A percentile compares a stretch with the other conserved stretches of the same genome.
Conservation (phyloP, 2,329 filamentous ascomycete species). For the Monosporascus sp. region DNA sequence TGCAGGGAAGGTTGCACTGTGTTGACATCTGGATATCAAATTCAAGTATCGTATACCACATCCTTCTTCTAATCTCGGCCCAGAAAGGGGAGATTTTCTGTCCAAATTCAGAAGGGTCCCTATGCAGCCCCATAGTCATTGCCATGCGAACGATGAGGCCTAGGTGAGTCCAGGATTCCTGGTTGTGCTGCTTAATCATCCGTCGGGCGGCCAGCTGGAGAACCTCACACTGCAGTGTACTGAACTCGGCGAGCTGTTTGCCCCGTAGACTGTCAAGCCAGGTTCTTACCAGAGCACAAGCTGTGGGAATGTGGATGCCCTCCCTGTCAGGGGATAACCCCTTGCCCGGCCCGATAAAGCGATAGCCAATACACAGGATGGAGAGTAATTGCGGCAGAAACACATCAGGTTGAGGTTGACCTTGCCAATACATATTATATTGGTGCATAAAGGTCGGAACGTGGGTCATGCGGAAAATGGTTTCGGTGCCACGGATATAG, state of each 20-base stretch:
- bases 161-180: slow-evolving; percentile 50
- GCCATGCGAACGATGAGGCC: slow-evolving; percentile 51
- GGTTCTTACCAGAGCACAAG: slow-evolving; percentile 46
- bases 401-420: slow-evolving; percentile 38
- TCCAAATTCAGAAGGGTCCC: slow-evolving; percentile 49
- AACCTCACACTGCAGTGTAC: slow-evolving; percentile 48
- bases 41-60: slow-evolving; percentile 53
- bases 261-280: slow-evolving; percentile 49
- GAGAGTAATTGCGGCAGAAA: slow-evolving; percentile 50
- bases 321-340: slow-evolving; percentile 48
- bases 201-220: slow-evolving; percentile 47
- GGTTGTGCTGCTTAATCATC: slow-evolving; percentile 42
- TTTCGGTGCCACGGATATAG: slow-evolving; percentile 47
- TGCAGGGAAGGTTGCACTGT: slow-evolving; percentile 44
- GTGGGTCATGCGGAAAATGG: slow-evolving; percentile 48
- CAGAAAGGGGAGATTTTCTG: slow-evolving; percentile 43
- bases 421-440: slow-evolving; percentile 48
- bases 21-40: slow-evolving; percentile 52
- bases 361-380: slow-evolving; percentile 47
- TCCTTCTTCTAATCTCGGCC: slow-evolving; percentile 46
- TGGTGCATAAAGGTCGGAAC: slow-evolving; percentile 45
- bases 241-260: slow-evolving; percentile 47
- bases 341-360: slow-evolving; percentile 45
- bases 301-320: slow-evolving; percentile 52
- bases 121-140: slow-evolving; percentile 55